These are phyloP conservation scores for Botrytis aclada DNA, from an alignment of 2,329 filamentous ascomycete genomes.

Conservation along the genomic window DNA sequence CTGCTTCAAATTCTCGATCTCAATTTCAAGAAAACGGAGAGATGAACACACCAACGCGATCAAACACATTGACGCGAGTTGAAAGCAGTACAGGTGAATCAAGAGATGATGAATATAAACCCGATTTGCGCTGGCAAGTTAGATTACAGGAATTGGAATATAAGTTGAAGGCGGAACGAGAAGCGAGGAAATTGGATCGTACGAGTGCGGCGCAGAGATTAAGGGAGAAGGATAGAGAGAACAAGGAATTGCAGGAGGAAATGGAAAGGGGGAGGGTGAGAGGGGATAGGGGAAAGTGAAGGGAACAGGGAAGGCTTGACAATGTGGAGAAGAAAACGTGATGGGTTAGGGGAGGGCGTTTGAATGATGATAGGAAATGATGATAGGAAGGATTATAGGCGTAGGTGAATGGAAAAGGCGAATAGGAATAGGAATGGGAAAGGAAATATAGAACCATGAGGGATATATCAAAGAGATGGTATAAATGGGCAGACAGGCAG, in stretches of 20 bases:
- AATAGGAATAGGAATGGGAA: neutral
- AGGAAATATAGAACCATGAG: neutral
- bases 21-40: neutral
- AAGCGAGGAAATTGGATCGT: slow-evolving; percentile 80
- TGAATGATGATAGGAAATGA: neutral
- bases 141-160: slow-evolving; percentile 83
- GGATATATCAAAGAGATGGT: slow-evolving; percentile 1
- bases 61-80: neutral
- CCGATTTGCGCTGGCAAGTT: slow-evolving; percentile 70
- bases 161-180: slow-evolving; percentile 84
- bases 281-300: neutral
- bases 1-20: slow-evolving; percentile 42
- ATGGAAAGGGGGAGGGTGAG: slow-evolving; percentile 44
- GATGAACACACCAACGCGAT: neutral
- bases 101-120: slow-evolving; percentile 50
- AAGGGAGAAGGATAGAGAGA: slow-evolving; percentile 71
- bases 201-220: slow-evolving; percentile 77
- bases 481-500: neutral
- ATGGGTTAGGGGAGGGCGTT: neutral
- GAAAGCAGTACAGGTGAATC: slow-evolving; percentile 16
- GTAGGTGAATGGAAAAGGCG: slow-evolving; percentile 1
- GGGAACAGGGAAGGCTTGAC: neutral
- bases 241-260: slow-evolving; percentile 64
- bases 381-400: neutral
- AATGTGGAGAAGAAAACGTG: neutral